Evolutionary conservation across 2,329 filamentous ascomycete genomes (phyloP), one percentile per base, ranked within the genome.

Genomic region (Metarhizium robertsii): DNA sequence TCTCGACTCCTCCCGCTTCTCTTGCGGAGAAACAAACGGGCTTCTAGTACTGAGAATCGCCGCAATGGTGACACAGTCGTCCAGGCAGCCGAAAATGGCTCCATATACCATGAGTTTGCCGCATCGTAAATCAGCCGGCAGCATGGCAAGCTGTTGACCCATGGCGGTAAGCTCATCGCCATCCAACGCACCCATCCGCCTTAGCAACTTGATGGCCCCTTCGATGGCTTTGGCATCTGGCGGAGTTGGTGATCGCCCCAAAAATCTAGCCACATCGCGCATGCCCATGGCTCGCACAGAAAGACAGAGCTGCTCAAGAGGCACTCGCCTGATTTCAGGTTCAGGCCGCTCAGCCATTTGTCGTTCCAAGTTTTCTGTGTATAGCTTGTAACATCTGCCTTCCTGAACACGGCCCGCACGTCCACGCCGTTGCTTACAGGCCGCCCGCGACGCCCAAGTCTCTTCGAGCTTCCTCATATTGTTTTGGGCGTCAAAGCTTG

Each of bases 51-150:
- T 96, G n/a, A 99, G 78, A 45, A 97, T 94, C 8, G 92, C 87
- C 2, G 94, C 90, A 59, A 97, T 92, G 2, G 88, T 91, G 55
- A 97, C 79, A 61, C 87, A 91, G 53, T 92, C 85, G 64, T 96
- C 90, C 6, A 97, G 79, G 65, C 92, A 97, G 38, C 89, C 89
- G 65, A 99, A 97, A 56, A 95, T 91, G 16, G 90, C 87, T 6
- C 94, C 94, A 66, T 95, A 96, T 3, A 99, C 89, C 79, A 99
- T 90, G 38, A 99, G 79, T 71, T 99, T 99, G 49, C 89, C 90
- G 68, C 91, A 95, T 32, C 92, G 85, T 50, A 99, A 78, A 66
- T 99, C 94, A 0, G 92, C 90, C 2, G 94, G 94, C 52, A 99
- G 91, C 83, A 95, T 90, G 18, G 92, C 88, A n/a, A 99, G 78